A percentile compares a stretch with the other conserved stretches of the same genome.
These are phyloP conservation scores for Penicillium alfredii DNA, from an alignment of 495 filamentous ascomycete species.

Conservation along the genomic window DNA sequence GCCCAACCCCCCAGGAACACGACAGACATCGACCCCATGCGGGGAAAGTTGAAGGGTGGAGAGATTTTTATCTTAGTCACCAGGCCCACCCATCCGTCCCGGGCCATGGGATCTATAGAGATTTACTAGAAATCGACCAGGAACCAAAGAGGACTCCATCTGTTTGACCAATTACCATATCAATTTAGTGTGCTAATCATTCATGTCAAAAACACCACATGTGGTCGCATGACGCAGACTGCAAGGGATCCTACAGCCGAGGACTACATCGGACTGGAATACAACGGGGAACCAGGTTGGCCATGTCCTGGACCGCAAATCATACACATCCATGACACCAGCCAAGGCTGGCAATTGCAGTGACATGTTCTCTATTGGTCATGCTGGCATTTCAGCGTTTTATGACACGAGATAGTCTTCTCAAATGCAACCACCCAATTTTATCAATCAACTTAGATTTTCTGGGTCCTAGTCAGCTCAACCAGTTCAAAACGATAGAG, in stretches of 20 bases:
- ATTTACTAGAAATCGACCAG: too few species aligned
- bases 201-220: too few species aligned
- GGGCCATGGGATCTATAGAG: neutral
- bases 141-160: too few species aligned
- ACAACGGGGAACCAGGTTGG: too few species aligned
- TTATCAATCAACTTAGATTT: conserved; percentile 2
- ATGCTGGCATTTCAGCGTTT: too few species aligned
- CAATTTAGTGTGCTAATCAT: too few species aligned
- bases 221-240: conserved; percentile 10
- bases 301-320: neutral
- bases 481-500: neutral
- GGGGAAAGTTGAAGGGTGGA: conserved; percentile 18
- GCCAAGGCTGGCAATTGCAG: too few species aligned
- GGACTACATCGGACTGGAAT: too few species aligned
- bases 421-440: neutral
- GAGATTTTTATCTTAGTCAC: conserved; percentile 20
- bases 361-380: too few species aligned
- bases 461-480: conserved; percentile 15
- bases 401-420: neutral
- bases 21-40: conserved; percentile 10
- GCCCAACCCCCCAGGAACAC: conserved; percentile 3
- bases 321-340: too few species aligned
- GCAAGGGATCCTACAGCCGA: conserved; percentile 5
- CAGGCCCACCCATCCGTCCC: conserved; percentile 6
- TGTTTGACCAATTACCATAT: too few species aligned